These are phyloP conservation scores for Fusarium avenaceum DNA, from an alignment of 2,329 filamentous ascomycete genomes.

Conservation along the genomic window DNA sequence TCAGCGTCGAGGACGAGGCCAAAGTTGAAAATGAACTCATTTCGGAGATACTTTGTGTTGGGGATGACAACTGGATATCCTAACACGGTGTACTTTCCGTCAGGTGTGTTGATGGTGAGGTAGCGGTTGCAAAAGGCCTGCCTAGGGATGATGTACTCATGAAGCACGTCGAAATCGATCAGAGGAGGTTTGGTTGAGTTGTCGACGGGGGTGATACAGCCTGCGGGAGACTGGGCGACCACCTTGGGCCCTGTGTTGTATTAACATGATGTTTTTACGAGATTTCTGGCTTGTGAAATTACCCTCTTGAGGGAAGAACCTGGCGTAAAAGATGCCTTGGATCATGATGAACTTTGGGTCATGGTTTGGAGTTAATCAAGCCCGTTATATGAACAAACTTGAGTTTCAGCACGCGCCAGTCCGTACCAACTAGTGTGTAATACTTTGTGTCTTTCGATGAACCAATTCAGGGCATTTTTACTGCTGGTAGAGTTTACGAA, in stretches of 20 bases:
- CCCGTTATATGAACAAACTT: background rate
- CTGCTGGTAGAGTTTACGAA: background rate
- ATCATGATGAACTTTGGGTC: conserved; percentile 64
- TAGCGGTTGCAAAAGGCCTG: conserved; percentile 96
- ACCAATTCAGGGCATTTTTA: background rate
- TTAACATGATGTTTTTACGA: background rate
- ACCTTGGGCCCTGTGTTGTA: conserved; percentile 67
- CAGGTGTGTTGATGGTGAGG: conserved; percentile 81
- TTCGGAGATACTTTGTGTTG: conserved; percentile 85
- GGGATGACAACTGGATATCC: conserved; percentile 92
- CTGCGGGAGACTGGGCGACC: conserved; percentile 72
- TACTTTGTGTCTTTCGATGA: background rate
- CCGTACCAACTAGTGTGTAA: background rate
- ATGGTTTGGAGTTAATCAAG: conserved; percentile 30
- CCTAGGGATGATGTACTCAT: conserved; percentile 93
- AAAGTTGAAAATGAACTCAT: conserved; percentile 99
- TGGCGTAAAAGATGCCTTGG: conserved; percentile 77
- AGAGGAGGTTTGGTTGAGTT: conserved; percentile 66
- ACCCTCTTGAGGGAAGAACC: conserved; percentile 77
- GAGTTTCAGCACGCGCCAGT: background rate
- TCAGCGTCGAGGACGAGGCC: conserved; percentile 80
- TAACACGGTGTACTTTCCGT: conserved; percentile 80
- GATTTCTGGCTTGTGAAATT: conserved; percentile 9
- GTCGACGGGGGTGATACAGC: conserved; percentile 68
- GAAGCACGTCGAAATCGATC: conserved; percentile 87